Base-by-base conservation (phyloP, 768 basidiomycete genomes). In the Panaeolus cyanescens region DNA sequence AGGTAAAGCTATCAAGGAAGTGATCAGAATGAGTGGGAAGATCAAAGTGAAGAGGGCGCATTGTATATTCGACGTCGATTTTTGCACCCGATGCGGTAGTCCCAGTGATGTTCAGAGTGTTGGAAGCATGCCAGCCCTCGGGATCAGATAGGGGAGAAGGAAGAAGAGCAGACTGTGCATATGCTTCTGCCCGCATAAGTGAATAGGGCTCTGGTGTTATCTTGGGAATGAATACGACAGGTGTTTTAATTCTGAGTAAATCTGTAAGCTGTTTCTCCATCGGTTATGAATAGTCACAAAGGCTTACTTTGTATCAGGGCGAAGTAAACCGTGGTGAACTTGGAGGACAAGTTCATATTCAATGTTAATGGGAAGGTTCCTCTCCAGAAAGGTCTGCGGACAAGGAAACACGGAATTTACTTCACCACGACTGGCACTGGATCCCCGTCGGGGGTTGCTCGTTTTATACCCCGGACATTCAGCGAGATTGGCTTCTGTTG, bases 381-480 rank as follows among this genome's bases (percentile, higher is more conserved):
- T 67, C 54, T 78, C 76, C 12, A 68, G 58, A 36, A 76, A 75
- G 3, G 73, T 69, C 32, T 74, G 70, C 4, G 76, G 74, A n/a
- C 68, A 59, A 5, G 68, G 40, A 54, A 60, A 65, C 5, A 61
- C 31, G 15, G 40, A 42, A 12, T 36, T n/a, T n/a, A n/a, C n/a
- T n/a, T n/a, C n/a, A n/a, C n/a, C n/a, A n/a, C n/a, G n/a, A n/a
- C n/a, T n/a, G n/a, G n/a, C n/a, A n/a, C n/a, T n/a, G n/a, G n/a
- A n/a, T n/a, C n/a, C n/a, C n/a, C n/a, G n/a, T n/a, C n/a, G n/a
- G n/a, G n/a, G n/a, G n/a, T n/a, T n/a, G n/a, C n/a, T n/a, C n/a
- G n/a, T n/a, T n/a, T n/a, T n/a, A n/a, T 45, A 62, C 13, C 36
- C 31, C 30, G 17, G 57, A 31, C 32, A 39, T 57, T 62, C 59